Conservation (phyloP, 1,284 basidiomycete species). For the Ustilago loliicola region DNA sequence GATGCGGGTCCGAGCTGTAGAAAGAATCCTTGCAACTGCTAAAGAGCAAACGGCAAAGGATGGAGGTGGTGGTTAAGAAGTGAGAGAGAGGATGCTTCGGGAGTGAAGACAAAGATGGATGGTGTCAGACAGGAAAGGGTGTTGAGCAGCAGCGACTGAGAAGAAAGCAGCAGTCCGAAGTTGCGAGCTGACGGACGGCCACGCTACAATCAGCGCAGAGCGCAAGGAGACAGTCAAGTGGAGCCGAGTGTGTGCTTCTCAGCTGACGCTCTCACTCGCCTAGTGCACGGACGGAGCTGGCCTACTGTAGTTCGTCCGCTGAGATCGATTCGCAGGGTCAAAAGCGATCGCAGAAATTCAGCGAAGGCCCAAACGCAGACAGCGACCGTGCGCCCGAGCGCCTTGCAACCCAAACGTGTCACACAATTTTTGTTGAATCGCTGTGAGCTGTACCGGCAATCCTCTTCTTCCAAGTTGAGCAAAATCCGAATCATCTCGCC, state of each 20-base stretch:
- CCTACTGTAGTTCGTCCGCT: slow-evolving; percentile 14
- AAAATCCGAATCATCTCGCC: too few relatives aligned
- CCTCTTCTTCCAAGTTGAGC: neutral
- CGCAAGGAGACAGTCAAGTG: slow-evolving; percentile 9
- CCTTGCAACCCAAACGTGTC: too few relatives aligned
- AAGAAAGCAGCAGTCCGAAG: slow-evolving; percentile 38
- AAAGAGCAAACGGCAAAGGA: slow-evolving; percentile 30
- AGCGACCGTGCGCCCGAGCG: neutral
- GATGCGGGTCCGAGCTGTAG: slow-evolving; percentile 37
- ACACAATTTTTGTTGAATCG: neutral
- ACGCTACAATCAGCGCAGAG: slow-evolving; percentile 3
- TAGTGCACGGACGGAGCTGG: slow-evolving; percentile 11
- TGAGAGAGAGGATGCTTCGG: slow-evolving; percentile 23
- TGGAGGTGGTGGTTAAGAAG: slow-evolving; percentile 8
- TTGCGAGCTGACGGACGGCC: slow-evolving; percentile 18
- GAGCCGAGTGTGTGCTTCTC: slow-evolving; percentile 15
- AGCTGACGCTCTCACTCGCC: neutral
- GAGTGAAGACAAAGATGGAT: slow-evolving; percentile 21
- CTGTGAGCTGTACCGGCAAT: neutral
- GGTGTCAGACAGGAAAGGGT: slow-evolving; percentile 9
- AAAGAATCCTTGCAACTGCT: slow-evolving; percentile 52
- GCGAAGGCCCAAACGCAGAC: slow-evolving; percentile 8
- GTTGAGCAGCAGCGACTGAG: slow-evolving; percentile 8
- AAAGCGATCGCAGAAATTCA: neutral
- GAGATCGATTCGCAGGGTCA: slow-evolving; percentile 29